Base-by-base conservation (phyloP, 2,329 filamentous ascomycete species). In the Cladobotryum protrusum region DNA sequence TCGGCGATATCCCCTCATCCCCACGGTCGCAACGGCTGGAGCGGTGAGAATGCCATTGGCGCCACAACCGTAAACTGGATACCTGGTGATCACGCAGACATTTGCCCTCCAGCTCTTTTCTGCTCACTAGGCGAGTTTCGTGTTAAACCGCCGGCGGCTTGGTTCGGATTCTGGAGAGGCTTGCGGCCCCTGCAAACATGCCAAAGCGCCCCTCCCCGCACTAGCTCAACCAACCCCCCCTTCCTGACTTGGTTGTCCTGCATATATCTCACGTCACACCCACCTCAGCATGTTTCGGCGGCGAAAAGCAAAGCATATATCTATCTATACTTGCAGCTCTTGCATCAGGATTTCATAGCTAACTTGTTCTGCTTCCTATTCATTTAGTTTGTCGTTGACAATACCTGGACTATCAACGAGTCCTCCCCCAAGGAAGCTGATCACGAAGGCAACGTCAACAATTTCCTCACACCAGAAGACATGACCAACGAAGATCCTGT, bases 301-400 rank as follows among this genome's bases (percentile, higher is more conserved):
- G 29, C 11, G 18, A 12, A 14, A 48, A 49, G 50, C 49, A 36
- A 49, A 55, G 32, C 42, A 52, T 48, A 53, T 36, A 39, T 13
- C 15, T 47, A 32, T 20, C n/a, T n/a, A 29, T 24, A 43, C 17
- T 37, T 53, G 18, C n/a, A 29, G 14, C 12, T 24, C 18, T 41
- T 29, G 24, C 24, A 29, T 29, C 11, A 29, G n/a, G 24, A 29
- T 19, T 41, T 11, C 35, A 19, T 45, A 44, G 24, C 47, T 29
- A 17, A 18, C 43, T 19, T 35, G 49, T 52, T 47, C 47, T 55
- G 45, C 45, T 19, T 19, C 45, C 48, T 47, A 43, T 49, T 54
- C 47, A 36, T 61, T 49, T 67, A 96, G 92, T 99, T 96, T 69
- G 87, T 99, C 61, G 92, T 96, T 58, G 89, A 99, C 78, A 89